Evolutionary conservation across 2,329 filamentous ascomycete species (phyloP).

Genomic region (Monosporascus sp.): DNA sequence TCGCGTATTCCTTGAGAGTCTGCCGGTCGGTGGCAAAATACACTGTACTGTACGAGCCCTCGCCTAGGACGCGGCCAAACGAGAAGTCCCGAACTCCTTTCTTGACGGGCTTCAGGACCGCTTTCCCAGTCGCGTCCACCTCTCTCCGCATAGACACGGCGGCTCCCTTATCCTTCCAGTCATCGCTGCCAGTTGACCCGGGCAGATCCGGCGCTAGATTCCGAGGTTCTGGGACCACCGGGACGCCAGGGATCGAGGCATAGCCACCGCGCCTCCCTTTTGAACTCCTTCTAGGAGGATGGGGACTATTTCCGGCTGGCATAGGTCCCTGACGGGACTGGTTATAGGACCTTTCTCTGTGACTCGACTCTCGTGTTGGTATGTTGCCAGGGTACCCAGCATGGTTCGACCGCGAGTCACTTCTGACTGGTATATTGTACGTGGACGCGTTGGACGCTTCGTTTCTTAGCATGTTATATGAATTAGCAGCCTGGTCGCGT

Average conservation of each 20-base stretch:
- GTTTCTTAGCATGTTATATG: slow-evolving; percentile 43
- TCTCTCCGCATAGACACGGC: slow-evolving; percentile 78
- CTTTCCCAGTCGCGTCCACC: slow-evolving; percentile 77
- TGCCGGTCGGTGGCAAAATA: slow-evolving; percentile 89
- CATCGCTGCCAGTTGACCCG: slow-evolving; percentile 63
- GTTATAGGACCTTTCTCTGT: slow-evolving; percentile 64
- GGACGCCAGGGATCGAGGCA: slow-evolving; percentile 37
- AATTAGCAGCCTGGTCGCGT: slow-evolving; percentile 30
- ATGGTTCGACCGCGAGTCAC: slow-evolving; percentile 57
- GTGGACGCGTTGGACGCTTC: slow-evolving; percentile 55
- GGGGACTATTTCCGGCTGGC: slow-evolving; percentile 50
- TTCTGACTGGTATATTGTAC: slow-evolving; percentile 50
- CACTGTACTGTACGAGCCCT: slow-evolving; percentile 97
- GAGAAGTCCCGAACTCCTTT: slow-evolving; percentile 97
- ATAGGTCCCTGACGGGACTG: slow-evolving; percentile 49
- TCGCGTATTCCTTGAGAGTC: slow-evolving; percentile 91
- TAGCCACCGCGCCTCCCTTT: slow-evolving; percentile 61
- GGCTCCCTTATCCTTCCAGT: slow-evolving; percentile 95
- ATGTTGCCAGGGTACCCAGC: slow-evolving; percentile 53
- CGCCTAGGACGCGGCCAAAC: slow-evolving; percentile 84
- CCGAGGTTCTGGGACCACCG: slow-evolving; percentile 28
- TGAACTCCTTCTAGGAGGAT: slow-evolving; percentile 73
- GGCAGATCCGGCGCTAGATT: slow-evolving; percentile 34
- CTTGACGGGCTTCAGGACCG: slow-evolving; percentile 78
- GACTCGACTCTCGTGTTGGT: slow-evolving; percentile 63